phyloP scores from a whole-genome alignment of 768 basidiomycete species.

The Pisolithus orientalis region DNA sequence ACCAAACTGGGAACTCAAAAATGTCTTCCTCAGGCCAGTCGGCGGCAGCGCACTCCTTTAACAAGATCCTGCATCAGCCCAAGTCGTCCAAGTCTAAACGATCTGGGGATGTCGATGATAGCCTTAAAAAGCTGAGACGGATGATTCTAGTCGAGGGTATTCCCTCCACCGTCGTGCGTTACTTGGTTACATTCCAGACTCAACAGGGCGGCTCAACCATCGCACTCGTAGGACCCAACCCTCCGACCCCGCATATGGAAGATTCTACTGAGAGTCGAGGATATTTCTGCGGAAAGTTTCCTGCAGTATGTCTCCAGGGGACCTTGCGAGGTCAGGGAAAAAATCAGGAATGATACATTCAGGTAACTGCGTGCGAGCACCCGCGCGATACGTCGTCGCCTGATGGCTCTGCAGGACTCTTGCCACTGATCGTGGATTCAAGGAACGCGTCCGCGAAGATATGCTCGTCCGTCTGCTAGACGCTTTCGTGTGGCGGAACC shows the following conservation, averaged over 20 bases:
- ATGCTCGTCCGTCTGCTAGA: constrained; percentile 96
- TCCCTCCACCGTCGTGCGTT: constrained; percentile 65
- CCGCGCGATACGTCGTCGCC: neutral
- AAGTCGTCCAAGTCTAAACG: constrained; percentile 62
- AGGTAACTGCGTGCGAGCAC: constrained; percentile 40
- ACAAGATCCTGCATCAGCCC: constrained; percentile 71
- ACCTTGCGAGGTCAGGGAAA: constrained; percentile 82
- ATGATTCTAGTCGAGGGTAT: constrained; percentile 90
- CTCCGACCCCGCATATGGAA: constrained; percentile 93
- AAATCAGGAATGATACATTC: constrained; percentile 96
- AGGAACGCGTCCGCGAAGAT: constrained; percentile 92
- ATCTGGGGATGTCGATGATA: constrained; percentile 67
- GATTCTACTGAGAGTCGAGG: constrained; percentile 78
- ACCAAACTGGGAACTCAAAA: neutral
- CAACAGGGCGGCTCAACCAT: constrained; percentile 2
- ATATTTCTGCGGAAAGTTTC: constrained; percentile 70
- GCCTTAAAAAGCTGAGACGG: constrained; percentile 77
- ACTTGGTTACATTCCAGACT: neutral
- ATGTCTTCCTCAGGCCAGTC: constrained; percentile 24
- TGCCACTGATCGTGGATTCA: constrained; percentile 96
- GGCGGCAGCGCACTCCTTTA: constrained; percentile 61
- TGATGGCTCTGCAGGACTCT: constrained; percentile 55
- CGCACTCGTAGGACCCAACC: constrained; percentile 56
- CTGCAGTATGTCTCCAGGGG: constrained; percentile 75
- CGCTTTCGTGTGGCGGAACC: constrained; percentile 95